These are phyloP conservation scores for Metarhizium sp. DNA, from an alignment of 2,329 filamentous ascomycete species.

Conservation along the genomic window DNA sequence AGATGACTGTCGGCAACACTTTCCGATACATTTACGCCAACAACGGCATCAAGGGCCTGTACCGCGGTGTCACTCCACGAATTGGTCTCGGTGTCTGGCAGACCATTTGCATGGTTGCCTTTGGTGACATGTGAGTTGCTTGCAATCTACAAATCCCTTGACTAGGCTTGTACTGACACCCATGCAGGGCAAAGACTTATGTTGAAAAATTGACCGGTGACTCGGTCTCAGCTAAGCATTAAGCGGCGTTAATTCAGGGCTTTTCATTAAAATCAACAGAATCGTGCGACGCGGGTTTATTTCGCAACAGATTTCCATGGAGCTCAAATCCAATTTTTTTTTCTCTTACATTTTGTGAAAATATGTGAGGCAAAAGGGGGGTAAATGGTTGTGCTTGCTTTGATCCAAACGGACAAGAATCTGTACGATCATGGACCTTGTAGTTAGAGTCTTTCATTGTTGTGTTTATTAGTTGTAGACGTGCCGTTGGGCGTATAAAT, in stretches of 20 bases:
- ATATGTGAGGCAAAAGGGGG: neutral
- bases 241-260: constrained; percentile 28
- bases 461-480: neutral
- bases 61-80: constrained; percentile 89
- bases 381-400: neutral
- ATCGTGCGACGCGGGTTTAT: neutral
- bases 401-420: neutral
- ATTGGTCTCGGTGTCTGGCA: constrained; percentile 97
- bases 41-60: constrained; percentile 86
- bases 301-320: neutral
- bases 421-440: neutral
- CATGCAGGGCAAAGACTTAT: constrained; percentile 52
- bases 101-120: constrained; percentile 98
- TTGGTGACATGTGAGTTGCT: constrained; percentile 83
- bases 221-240: constrained; percentile 58
- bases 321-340: neutral
- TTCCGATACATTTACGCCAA: constrained; percentile 79
- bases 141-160: neutral
- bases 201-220: constrained; percentile 59
- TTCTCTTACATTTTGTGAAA: neutral
- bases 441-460: neutral
- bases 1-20: constrained; percentile 90
- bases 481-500: neutral
- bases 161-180: constrained; percentile 6
- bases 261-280: neutral